Evolutionary conservation across 1,284 basidiomycete genomes (phyloP).

Genomic region (Melampsora larici-populina): DNA sequence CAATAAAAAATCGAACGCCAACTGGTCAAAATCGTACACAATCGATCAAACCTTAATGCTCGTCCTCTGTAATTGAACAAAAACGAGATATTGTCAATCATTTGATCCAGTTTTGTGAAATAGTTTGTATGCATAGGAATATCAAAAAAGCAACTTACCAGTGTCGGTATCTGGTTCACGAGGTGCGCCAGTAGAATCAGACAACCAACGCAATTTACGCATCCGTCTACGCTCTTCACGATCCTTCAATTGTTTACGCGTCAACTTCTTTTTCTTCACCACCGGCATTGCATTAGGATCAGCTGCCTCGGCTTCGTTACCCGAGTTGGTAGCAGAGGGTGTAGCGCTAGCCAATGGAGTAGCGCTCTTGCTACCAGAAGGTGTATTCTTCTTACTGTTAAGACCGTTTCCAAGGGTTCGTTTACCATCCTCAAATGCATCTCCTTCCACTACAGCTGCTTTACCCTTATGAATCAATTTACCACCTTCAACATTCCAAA

Average conservation of each 20-base stretch:
- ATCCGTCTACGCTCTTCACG: constrained; percentile 71
- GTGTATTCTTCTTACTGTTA: constrained; percentile 68
- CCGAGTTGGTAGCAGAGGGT: constrained; percentile 51
- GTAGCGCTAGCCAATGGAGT: constrained; percentile 50
- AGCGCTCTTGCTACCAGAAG: constrained; percentile 33
- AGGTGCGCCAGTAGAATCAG: constrained; percentile 63
- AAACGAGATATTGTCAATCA: no score
- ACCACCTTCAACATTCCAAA: constrained; percentile 66
- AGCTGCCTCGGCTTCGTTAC: constrained; percentile 63
- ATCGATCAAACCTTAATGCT: no score
- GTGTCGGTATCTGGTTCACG: constrained; percentile 54
- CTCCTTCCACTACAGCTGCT: constrained; percentile 69
- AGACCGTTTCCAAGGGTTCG: constrained; percentile 61
- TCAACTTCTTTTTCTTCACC: constrained; percentile 61
- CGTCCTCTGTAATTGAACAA: no score
- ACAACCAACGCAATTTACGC: constrained; percentile 79
- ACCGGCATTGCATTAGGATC: constrained; percentile 67
- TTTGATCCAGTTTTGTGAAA: no score
- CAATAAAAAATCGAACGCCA: no score
- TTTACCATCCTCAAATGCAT: constrained; percentile 61
- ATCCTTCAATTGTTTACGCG: constrained; percentile 81
- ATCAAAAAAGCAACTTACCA: constrained; percentile 17
- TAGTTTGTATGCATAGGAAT: no score
- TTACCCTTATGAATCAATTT: constrained; percentile 84
- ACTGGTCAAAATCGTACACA: no score